Base-by-base conservation (phyloP, 75 land plant species). In the Adiantum capillusveneris region DNA sequence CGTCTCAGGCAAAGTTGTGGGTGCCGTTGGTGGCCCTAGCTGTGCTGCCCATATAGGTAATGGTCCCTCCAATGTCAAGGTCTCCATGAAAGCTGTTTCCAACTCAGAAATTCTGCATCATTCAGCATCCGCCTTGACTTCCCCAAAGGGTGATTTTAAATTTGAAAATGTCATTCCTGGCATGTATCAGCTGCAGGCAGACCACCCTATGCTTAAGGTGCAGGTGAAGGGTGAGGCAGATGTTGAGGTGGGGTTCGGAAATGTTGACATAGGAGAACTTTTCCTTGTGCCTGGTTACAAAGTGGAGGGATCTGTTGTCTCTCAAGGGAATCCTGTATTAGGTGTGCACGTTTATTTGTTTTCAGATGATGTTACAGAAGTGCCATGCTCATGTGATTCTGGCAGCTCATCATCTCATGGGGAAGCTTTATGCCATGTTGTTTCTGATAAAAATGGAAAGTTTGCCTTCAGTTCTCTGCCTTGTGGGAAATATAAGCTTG, bases 241-340 rank as follows among this genome's bases (percentile, higher is more conserved):
- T 84, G 98, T 92, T 36, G 71, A 76, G 25, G 55, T 94, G 62
- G 91, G 90, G 6, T 94, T 85, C 73, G 85, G 71, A 29, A 90
- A 89, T 67, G 72, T 66, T 22, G 50, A 54, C 1, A 75, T 79
- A 28, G 77, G 81, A 60, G 85, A 94, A 45, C 62, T 86, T 31
- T 89, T 86, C 57, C 73, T 68, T 70, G 80, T 81, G 16, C 65
- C 91, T 57, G 98, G 98, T 1, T 94, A 86, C 70, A 78, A 81
- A 46, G 65, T 86, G 44, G 76, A 75, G 61, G 98, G 98, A 18
- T 67, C 51, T 65, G 96, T 89, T 44, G 80, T 81, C 58, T 79
- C 88, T 60, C 75, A 93, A 94, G 94, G 98, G 58, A 88, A 84
- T 66, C 94, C 98, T 44, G 87, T 93, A 34, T 56, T 93, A 59